Base-by-base conservation (phyloP, 2,329 filamentous ascomycete species). In the Teratosphaeria pseudoeucalypti region DNA sequence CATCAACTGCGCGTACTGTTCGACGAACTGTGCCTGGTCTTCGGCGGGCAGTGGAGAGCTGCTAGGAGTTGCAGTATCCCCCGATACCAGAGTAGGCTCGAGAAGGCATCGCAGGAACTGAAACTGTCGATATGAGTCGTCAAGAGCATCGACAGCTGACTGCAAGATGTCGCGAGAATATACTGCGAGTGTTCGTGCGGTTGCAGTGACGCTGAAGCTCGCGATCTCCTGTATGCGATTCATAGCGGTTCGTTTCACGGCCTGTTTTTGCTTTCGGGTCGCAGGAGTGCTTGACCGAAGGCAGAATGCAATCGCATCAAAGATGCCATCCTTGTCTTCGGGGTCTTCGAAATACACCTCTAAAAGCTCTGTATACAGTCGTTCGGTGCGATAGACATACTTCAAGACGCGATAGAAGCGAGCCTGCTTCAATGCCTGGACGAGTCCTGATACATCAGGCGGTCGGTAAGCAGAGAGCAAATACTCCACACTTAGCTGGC, bases 401-500 rank as follows among this genome's bases (percentile, higher is more conserved):
- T 99, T 99, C 58, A 99, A 75, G 32, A 99, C 92, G 55, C 94
- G 86, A 72, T 89, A 95, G 72, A 97, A 99, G 0, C 85, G 83
- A 1, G 94, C 92, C 63, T 85, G 79, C 65, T 85, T 84, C 67
- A 97, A 89, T 0, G 89, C 76, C 0, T 89, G 85, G 61, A 97
- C 87, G 66, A 97, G 77, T 10, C 80, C 80, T 34, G 85, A 80
- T 61, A 94, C 80, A 69, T 96, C 88, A 3, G 92, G 85, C 16
- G 95, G 94, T 58, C 94, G 91, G 70, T 97, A 96, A 5, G 94
- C 85, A 0, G 95, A 97, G 23, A 99, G 79, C 0, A 99, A 78
- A 72, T 99, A 99, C 74, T 99, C 94, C 0, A 89, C 88, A 70
- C 94, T 99, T n/a, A 99, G 82, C 74, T 99, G 92, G 53, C 92